Conservation (phyloP, 169 alveolate species). For the Hepatocystis sp. region DNA sequence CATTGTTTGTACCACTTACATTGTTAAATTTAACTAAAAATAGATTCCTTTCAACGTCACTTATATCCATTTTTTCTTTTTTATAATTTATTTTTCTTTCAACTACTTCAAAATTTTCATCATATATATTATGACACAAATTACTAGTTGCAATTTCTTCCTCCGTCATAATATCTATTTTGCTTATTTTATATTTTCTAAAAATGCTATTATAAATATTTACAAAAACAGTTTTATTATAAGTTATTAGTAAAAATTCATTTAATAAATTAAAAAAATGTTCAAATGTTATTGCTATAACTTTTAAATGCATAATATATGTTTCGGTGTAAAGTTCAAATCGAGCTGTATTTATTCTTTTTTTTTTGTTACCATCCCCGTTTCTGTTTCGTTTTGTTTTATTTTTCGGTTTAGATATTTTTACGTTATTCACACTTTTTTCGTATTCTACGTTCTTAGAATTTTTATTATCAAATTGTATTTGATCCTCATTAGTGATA, state of each 20-base stretch:
- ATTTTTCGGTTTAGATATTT: too few relatives aligned
- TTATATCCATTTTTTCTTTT: conserved; percentile 29
- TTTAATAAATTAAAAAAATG: conserved; percentile 68
- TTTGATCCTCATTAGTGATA: too few relatives aligned
- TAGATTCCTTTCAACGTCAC: conserved; percentile 37
- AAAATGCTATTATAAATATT: conserved; percentile 70
- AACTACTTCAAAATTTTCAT: conserved; percentile 42
- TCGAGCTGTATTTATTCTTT: too few relatives aligned
- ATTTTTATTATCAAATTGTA: too few relatives aligned
- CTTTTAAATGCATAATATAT: conserved; percentile 72
- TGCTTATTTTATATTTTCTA: conserved; percentile 29
- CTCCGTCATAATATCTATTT: conserved; percentile 41
- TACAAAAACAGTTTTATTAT: conserved; percentile 30
- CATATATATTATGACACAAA: conserved; percentile 21
- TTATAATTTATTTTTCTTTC: conserved; percentile 36
- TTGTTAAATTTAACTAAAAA: conserved; percentile 27
- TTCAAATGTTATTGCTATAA: conserved; percentile 57
- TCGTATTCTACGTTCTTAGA: too few relatives aligned
- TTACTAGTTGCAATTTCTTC: conserved; percentile 31
- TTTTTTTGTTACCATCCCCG: too few relatives aligned
- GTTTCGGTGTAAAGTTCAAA: conserved; percentile 41
- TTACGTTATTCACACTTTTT: too few relatives aligned
- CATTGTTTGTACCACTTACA: background rate
- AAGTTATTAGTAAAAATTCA: conserved; percentile 52
- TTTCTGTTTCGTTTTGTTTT: too few relatives aligned